Evolutionary conservation across 805 yeast species (phyloP).

Genomic region (Ogataea zsoltii): DNA sequence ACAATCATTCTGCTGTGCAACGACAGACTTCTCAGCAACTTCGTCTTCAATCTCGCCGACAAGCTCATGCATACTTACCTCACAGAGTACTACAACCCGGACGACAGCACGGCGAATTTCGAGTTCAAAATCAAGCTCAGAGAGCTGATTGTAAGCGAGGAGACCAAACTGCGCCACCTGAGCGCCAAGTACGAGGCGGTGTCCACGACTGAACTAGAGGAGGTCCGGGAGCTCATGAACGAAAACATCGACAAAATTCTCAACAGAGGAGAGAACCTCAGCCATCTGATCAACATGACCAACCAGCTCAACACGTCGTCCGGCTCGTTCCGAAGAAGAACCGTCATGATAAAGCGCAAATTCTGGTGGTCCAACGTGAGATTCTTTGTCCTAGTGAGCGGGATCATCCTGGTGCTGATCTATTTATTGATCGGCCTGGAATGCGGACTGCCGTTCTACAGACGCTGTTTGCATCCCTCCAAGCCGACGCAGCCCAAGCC

Average conservation of each 20-base stretch:
- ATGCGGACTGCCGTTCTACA: slow-evolving; percentile 56
- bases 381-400: slow-evolving; percentile 36
- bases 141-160: slow-evolving; percentile 57
- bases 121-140: slow-evolving; percentile 59
- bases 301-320: slow-evolving; percentile 68
- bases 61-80: slow-evolving; percentile 50
- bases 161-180: slow-evolving; percentile 44
- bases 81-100: slow-evolving; percentile 21
- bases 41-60: slow-evolving; percentile 49
- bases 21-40: slow-evolving; percentile 43
- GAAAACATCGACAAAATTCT: slow-evolving; percentile 71
- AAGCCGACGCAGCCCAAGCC: slow-evolving; percentile 29
- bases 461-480: slow-evolving; percentile 38
- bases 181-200: slow-evolving; percentile 34
- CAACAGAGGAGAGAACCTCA: slow-evolving; percentile 76
- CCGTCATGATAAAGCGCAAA: slow-evolving; percentile 59
- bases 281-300: slow-evolving; percentile 74
- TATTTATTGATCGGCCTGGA: slow-evolving; percentile 51
- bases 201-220: slow-evolving; percentile 55
- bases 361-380: slow-evolving; percentile 70
- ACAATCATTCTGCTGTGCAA: slow-evolving; percentile 53
- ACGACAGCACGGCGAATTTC: slow-evolving; percentile 27
- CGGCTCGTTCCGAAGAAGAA: slow-evolving; percentile 66
- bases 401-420: slow-evolving; percentile 33
- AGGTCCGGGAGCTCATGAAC: slow-evolving; percentile 67